phyloP scores from a whole-genome alignment of 2,329 filamentous ascomycete genomes.

The Aspergillus luchuensis region DNA sequence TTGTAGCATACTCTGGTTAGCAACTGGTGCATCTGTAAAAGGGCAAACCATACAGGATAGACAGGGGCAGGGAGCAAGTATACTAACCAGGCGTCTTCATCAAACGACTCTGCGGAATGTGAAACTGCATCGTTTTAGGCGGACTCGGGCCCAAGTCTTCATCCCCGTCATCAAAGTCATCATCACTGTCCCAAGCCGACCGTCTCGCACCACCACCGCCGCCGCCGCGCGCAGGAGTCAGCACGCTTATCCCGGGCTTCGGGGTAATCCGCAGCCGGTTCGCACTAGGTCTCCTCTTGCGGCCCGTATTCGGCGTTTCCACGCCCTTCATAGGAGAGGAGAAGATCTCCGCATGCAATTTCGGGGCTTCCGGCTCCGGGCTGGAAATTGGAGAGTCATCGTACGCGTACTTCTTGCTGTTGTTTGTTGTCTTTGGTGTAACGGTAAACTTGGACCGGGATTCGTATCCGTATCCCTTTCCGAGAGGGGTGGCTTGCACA shows the following conservation, averaged over 20 bases:
- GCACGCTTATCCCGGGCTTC: slow-evolving; percentile 82
- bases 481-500: slow-evolving; percentile 86
- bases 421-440: slow-evolving; percentile 36
- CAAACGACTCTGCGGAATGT: slow-evolving; percentile 52
- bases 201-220: slow-evolving; percentile 29
- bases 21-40: background rate
- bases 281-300: slow-evolving; percentile 45
- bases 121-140: slow-evolving; percentile 69
- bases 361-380: slow-evolving; percentile 77
- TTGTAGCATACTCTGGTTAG: background rate
- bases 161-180: slow-evolving; percentile 59
- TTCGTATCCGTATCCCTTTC: slow-evolving; percentile 43
- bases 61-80: too few relatives aligned
- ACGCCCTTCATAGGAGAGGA: slow-evolving; percentile 65
- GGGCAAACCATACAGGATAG: background rate
- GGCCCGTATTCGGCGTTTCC: slow-evolving; percentile 42
- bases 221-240: slow-evolving; percentile 65
- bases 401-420: slow-evolving; percentile 24
- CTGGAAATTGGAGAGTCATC: slow-evolving; percentile 65
- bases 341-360: slow-evolving; percentile 83
- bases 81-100: slow-evolving; percentile 52
- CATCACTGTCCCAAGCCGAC: slow-evolving; percentile 72
- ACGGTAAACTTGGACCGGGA: slow-evolving; percentile 35
- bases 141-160: slow-evolving; percentile 73
- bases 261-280: slow-evolving; percentile 47